Base-by-base conservation (phyloP, 306 rosid genomes). In the Gastrolobium bilobum region DNA sequence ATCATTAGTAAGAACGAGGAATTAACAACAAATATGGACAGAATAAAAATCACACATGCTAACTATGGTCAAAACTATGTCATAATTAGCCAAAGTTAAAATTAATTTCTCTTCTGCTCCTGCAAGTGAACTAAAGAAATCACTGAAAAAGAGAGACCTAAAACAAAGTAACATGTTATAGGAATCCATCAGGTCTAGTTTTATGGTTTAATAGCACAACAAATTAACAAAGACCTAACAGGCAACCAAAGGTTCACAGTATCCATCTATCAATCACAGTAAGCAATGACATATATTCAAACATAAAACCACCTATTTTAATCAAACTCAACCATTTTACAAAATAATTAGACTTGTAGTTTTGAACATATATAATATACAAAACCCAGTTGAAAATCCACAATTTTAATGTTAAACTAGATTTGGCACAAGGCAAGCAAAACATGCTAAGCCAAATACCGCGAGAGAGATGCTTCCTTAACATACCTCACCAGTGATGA, bases 401-500 rank as follows among this genome's bases (percentile, higher is more conserved):
- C 1, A 8, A 10, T 33, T 51, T 7, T 1, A 31, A 70, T 65
- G 35, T 1, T 47, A 37, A 51, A 73, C 44, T 64, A 63, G 54
- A 66, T 46, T 40, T 74, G 35, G 73, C 75, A 67, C 6, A 66
- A n/a, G 15, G 20, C 62, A 44, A n/a, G 44, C 79, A 64, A 43
- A 34, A 79, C 46, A 64, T 15, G 11, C 29, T 38, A 73, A 33
- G 34, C 13, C 37, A 20, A 52, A 40, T 42, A 10, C 9, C 34
- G 11, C 63, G 73, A 11, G 3, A 37, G 10, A 14, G 5, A 11
- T n/a, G 10, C 10, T 29, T 29, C 48, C 4, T 54, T 8, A 8
- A 31, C 81, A 74, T 74, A 81, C 80, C 76, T 81, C 84, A 0
- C 84, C 98, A 10, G 89, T 92, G 53, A 89, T 85, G 68, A 94